Percentiles rank a stretch among this genome's conserved stretches.
Conservation (phyloP, 2,329 filamentous ascomycete genomes). For the Botrytis tulipae region DNA sequence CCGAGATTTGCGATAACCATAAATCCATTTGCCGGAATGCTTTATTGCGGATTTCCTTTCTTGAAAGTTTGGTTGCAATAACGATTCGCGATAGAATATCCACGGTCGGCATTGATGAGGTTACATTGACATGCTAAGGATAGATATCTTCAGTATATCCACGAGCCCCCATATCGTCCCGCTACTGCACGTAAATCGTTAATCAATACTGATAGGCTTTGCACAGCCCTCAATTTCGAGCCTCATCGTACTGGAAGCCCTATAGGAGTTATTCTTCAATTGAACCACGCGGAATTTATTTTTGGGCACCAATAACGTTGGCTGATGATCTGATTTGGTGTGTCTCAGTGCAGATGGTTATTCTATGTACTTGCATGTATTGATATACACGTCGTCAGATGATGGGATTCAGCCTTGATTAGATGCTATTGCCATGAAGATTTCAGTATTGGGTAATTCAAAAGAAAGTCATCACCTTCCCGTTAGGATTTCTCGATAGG, state of each 20-base stretch:
- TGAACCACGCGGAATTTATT: neutral
- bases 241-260: neutral
- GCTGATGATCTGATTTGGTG: neutral
- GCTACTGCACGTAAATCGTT: neutral
- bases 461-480: neutral
- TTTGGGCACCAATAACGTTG: neutral
- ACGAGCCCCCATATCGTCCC: neutral
- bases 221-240: neutral
- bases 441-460: neutral
- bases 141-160: neutral
- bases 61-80: neutral
- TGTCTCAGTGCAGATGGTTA: neutral
- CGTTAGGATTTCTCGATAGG: neutral
- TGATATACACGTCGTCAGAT: neutral
- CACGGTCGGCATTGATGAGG: neutral
- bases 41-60: neutral
- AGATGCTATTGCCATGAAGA: neutral
- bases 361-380: neutral
- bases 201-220: neutral
- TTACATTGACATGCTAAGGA: neutral
- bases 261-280: slow-evolving; percentile 9
- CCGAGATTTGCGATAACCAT: neutral
- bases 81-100: neutral
- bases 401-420: neutral
- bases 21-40: neutral